Evolutionary conservation across 2,329 filamentous ascomycete genomes (phyloP).

Genomic region (Sporothrix globosa): DNA sequence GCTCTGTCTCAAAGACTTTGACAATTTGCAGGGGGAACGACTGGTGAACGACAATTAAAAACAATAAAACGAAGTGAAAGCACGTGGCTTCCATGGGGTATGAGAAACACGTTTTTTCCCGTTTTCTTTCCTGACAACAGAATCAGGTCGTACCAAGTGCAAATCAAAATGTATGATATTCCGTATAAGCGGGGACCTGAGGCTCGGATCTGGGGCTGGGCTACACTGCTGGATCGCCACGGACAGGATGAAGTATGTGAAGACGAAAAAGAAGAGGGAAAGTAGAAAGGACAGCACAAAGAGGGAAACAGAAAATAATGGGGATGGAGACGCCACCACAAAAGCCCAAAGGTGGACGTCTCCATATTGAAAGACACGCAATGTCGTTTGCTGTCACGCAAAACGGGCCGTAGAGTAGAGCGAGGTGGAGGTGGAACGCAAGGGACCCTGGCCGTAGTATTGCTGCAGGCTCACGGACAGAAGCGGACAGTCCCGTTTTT

Average conservation of each 20-base stretch:
- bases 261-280: background rate
- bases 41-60: too few species aligned
- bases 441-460: background rate
- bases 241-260: constrained; percentile 13
- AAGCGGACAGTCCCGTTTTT: constrained; percentile 19
- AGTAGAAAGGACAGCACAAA: background rate
- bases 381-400: constrained; percentile 20
- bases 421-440: background rate
- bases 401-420: background rate
- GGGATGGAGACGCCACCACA: background rate
- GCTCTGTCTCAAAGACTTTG: too few species aligned
- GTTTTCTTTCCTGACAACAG: background rate
- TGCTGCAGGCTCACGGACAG: constrained; percentile 1
- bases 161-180: background rate
- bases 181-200: background rate
- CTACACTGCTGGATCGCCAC: constrained; percentile 12
- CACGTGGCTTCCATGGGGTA: too few species aligned
- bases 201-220: background rate
- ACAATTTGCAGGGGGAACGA: too few species aligned
- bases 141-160: background rate
- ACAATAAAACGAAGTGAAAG: too few species aligned
- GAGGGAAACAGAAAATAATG: background rate
- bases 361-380: constrained; percentile 1
- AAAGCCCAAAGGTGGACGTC: background rate
- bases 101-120: too few species aligned